Evolutionary conservation across 2,329 filamentous ascomycete species (phyloP).

Genomic region (Clarireedia hainanense): DNA sequence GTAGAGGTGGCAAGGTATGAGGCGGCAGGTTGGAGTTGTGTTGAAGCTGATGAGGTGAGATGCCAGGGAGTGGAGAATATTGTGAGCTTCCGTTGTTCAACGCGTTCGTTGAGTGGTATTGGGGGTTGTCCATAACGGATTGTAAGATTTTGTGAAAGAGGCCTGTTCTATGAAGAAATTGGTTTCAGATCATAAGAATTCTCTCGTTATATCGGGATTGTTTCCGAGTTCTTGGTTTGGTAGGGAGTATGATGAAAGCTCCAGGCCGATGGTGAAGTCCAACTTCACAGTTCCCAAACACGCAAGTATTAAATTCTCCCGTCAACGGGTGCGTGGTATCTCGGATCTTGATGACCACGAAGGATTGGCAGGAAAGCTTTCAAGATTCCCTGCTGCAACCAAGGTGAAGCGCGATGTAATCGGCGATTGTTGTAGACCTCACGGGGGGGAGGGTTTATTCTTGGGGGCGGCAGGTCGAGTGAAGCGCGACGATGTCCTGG

Average conservation of each 20-base stretch:
- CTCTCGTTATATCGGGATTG: not conserved
- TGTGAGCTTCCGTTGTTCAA: conserved; percentile 24
- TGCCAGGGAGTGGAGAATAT: conserved; percentile 25
- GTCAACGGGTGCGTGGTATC: not conserved
- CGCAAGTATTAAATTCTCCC: not conserved
- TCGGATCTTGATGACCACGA: not conserved
- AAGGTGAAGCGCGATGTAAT: not conserved
- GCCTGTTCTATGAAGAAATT: not conserved
- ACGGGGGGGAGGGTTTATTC: not conserved
- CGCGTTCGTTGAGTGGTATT: conserved; percentile 26
- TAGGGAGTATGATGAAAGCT: not conserved
- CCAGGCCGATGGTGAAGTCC: not conserved
- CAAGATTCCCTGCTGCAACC: not conserved
- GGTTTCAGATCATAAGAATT: conserved; percentile 6
- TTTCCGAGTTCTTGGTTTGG: not conserved
- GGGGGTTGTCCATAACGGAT: conserved; percentile 23
- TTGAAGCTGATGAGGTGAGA: conserved; percentile 32
- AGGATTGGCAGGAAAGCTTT: not conserved
- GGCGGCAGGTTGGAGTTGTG: conserved; percentile 37
- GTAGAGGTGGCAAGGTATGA: conserved; percentile 49
- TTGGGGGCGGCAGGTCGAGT: conserved; percentile 1
- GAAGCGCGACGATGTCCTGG: conserved; percentile 3
- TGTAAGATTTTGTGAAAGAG: not conserved
- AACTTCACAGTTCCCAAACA: not conserved
- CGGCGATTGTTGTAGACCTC: not conserved